A percentile compares a stretch with the other conserved stretches of the same genome.
phyloP scores from a whole-genome alignment of 345 rosid genomes.

The Raphanus raphanistrum region DNA sequence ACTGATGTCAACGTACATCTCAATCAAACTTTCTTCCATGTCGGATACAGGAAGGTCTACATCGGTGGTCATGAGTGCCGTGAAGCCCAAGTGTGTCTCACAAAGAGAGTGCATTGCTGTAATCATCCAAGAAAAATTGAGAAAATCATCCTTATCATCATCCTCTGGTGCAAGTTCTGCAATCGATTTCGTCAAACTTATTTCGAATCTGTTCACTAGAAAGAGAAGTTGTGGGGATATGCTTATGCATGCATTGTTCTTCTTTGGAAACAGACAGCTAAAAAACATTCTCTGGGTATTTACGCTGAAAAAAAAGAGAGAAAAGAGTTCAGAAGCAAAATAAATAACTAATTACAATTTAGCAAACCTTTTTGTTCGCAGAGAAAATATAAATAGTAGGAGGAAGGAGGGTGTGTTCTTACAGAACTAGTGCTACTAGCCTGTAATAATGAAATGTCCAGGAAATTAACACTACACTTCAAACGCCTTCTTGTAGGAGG shows the following conservation, averaged over 20 bases:
- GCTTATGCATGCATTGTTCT: constrained; percentile 42
- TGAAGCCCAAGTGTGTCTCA: constrained; percentile 59
- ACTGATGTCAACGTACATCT: constrained; percentile 62
- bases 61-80: constrained; percentile 46
- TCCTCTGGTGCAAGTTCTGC: constrained; percentile 57
- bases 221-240: constrained; percentile 48
- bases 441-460: background rate
- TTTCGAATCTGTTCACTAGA: constrained; percentile 57
- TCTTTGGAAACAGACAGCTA: constrained; percentile 57
- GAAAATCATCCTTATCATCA: constrained; percentile 43
- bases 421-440: background rate
- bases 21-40: constrained; percentile 56
- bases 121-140: constrained; percentile 75
- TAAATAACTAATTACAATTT: background rate
- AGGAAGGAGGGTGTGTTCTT: background rate
- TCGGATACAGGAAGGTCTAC: constrained; percentile 65
- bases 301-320: too few species aligned
- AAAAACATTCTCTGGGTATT: constrained; percentile 50
- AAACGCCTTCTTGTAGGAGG: constrained; percentile 18
- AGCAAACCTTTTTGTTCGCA: background rate
- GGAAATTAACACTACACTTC: background rate
- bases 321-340: background rate
- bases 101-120: constrained; percentile 67
- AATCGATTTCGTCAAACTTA: constrained; percentile 53
- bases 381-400: background rate